Base-by-base conservation (phyloP, 2,329 filamentous ascomycete species). In the Aspergillus uvarum region DNA sequence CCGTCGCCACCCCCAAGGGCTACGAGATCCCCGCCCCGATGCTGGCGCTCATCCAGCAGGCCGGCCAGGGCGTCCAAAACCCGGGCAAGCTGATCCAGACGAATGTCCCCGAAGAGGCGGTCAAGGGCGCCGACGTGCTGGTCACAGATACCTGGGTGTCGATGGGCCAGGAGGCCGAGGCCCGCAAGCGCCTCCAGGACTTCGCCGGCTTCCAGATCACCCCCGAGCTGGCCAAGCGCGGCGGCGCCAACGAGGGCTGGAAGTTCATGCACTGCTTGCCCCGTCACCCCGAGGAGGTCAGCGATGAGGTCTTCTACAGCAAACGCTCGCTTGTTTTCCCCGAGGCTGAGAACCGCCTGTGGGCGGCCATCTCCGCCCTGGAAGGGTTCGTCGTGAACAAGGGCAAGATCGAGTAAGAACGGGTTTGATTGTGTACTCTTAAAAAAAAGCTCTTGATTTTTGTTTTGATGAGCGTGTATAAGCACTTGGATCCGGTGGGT, bases 251-350 rank as follows among this genome's bases (percentile, higher is more conserved):
- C 75, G 82, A 89, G 14, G 85, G 85, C 64, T 99, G 95, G 95
- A 92, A 91, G 77, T 99, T 99, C 76, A 97, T 99, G 95, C 95
- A 99, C 81, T 99, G 95, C 75, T 79, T 99, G 60, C 95, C 95
- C 14, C 86, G 95, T 63, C 93, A 99, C 73, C 85, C 86, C 0
- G 94, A 99, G 76, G 95, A 99, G 79, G 95, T 99, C 35, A 87
- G 85, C 59, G 94, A 99, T 71, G 92, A 95, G 72, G 93, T 99
- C 1, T 98, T 99, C 73, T 97, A 98, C 77, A 88, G 91, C 51
- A 82, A 86, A 0, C 85, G 89, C 70, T 96, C 91, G 44, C 80
- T 99, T 26, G 95, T 98, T 4, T 99, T 97, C 79, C 87, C 86
- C 2, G 95, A 99, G 77, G 95, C 92, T 0, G 93, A 98, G 80